phyloP scores from a whole-genome alignment of 495 filamentous ascomycete species.

The Lepidopterella palustris region DNA sequence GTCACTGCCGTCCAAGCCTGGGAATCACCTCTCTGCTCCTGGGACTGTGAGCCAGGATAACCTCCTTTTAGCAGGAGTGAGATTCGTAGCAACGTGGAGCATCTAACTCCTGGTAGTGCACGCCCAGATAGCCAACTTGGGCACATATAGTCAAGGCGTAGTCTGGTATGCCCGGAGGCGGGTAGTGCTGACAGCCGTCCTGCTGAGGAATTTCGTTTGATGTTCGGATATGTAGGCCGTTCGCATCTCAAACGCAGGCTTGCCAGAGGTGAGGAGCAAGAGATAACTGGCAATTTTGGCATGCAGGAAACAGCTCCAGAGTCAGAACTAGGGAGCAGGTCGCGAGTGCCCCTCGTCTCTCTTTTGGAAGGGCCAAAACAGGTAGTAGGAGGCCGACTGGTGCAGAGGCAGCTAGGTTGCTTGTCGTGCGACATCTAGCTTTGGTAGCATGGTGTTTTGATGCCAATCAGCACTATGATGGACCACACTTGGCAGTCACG shows the following conservation, averaged over 20 bases:
- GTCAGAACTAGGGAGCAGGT: no score
- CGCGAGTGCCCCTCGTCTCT: no score
- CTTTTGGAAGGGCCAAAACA: no score
- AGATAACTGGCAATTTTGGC: neutral
- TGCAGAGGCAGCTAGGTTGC: neutral
- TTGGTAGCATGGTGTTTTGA: neutral
- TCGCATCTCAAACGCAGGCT: no score
- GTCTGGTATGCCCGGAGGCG: neutral
- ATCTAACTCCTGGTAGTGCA: no score
- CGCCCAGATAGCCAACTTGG: no score
- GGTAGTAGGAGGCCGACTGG: neutral
- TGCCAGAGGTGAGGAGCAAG: neutral
- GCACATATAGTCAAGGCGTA: neutral
- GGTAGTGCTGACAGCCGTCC: neutral
- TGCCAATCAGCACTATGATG: neutral
- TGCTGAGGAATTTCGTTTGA: neutral
- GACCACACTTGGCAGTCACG: neutral
- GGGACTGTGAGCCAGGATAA: neutral
- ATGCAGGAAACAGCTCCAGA: neutral
- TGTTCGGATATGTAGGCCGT: neutral
- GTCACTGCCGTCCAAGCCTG: neutral
- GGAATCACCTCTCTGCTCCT: neutral
- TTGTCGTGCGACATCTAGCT: neutral
- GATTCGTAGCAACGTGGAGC: neutral
- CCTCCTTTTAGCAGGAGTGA: neutral